These are phyloP conservation scores for Rasamsonia emersonii DNA, from an alignment of 2,329 filamentous ascomycete genomes.

Conservation along the genomic window DNA sequence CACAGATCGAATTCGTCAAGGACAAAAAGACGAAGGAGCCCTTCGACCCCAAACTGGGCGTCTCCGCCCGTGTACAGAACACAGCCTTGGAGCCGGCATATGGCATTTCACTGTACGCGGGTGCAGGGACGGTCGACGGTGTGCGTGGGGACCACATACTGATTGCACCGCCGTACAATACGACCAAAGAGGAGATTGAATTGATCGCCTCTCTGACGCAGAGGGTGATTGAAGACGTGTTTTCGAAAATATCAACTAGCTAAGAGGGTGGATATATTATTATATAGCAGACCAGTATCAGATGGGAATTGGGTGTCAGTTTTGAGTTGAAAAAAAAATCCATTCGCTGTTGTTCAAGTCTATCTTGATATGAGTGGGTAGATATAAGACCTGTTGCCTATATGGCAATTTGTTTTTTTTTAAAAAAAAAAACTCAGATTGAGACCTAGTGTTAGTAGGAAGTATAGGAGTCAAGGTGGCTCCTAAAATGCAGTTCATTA, in stretches of 20 bases:
- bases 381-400: too few species aligned
- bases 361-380: too few species aligned
- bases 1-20: slow-evolving; percentile 48
- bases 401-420: too few species aligned
- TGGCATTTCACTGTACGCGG: slow-evolving; percentile 55
- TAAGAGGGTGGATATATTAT: not conserved
- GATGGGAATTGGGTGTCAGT: too few species aligned
- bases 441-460: too few species aligned
- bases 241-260: slow-evolving; percentile 14
- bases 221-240: slow-evolving; percentile 46
- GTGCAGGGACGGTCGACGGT: slow-evolving; percentile 52
- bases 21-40: slow-evolving; percentile 47
- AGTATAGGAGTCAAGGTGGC: too few species aligned
- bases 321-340: too few species aligned
- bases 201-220: slow-evolving; percentile 45
- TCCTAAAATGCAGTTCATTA: too few species aligned
- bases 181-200: slow-evolving; percentile 49
- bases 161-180: slow-evolving; percentile 60
- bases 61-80: slow-evolving; percentile 45
- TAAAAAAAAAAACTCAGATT: too few species aligned
- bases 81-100: slow-evolving; percentile 36
- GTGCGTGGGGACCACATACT: slow-evolving; percentile 60
- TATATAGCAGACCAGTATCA: too few species aligned
- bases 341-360: too few species aligned
- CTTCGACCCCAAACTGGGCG: slow-evolving; percentile 37